A percentile compares a stretch with the other conserved stretches of the same genome.
These are phyloP conservation scores for Ophiocordyceps camponoti-rufipedis DNA, from an alignment of 2,329 filamentous ascomycete genomes.

Conservation along the genomic window DNA sequence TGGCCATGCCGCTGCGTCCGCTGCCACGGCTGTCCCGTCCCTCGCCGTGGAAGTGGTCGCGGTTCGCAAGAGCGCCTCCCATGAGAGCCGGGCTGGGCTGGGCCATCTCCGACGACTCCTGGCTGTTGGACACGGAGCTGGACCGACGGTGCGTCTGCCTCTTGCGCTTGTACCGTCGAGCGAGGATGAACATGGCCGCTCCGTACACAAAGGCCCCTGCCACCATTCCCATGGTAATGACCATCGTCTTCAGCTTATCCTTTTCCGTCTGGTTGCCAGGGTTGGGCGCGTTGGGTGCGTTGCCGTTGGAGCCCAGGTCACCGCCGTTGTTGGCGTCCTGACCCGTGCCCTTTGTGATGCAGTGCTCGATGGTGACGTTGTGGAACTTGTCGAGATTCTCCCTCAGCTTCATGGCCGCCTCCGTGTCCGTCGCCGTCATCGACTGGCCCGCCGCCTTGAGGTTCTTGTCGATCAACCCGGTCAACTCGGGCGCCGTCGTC, in stretches of 20 bases:
- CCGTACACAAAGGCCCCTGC: conserved; percentile 73
- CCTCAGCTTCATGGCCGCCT: conserved; percentile 31
- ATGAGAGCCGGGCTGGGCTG: conserved; percentile 45
- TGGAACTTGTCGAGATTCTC: conserved; percentile 66
- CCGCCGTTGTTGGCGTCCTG: conserved; percentile 10
- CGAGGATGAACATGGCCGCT: conserved; percentile 85
- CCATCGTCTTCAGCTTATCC: conserved; percentile 42
- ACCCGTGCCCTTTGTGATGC: conserved; percentile 19
- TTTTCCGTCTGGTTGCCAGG: conserved; percentile 1
- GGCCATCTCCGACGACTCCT: conserved; percentile 31
- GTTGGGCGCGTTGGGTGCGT: conserved; percentile 13
- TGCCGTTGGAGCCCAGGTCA: conserved; percentile 14
- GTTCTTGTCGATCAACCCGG: not conserved
- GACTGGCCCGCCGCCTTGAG: not conserved
- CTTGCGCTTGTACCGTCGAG: conserved; percentile 78
- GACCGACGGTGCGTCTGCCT: conserved; percentile 58
- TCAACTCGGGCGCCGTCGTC: not conserved
- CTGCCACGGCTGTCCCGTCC: conserved; percentile 46
- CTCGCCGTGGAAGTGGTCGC: conserved; percentile 31
- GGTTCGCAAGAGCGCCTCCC: conserved; percentile 47
- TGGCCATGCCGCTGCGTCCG: conserved; percentile 35
- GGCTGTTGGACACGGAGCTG: conserved; percentile 46
- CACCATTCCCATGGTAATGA: conserved; percentile 60
- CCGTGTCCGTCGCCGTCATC: not conserved
- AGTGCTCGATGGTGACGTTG: conserved; percentile 12